These are phyloP conservation scores for Monosporozyma siamensis DNA, from an alignment of 805 yeast species.

Conservation along the genomic window DNA sequence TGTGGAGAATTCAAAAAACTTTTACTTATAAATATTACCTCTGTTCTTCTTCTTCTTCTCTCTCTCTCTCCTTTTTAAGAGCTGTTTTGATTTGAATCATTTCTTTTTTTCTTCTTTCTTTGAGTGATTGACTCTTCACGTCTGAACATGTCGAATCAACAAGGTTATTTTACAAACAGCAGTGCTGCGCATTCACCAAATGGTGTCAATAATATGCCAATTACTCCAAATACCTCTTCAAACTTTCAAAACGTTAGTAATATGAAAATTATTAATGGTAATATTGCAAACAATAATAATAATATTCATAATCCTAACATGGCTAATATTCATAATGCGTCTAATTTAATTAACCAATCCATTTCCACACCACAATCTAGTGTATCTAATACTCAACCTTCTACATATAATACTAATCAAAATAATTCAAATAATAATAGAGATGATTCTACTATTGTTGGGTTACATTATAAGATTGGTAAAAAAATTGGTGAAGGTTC, in stretches of 20 bases:
- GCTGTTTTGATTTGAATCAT: too few species aligned
- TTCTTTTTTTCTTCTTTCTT: too few species aligned
- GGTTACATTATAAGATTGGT: slow-evolving; percentile 93
- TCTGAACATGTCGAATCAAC: neutral
- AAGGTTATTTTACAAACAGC: slow-evolving; percentile 3
- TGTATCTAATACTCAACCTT: slow-evolving; percentile 1
- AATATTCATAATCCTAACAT: slow-evolving; percentile 1
- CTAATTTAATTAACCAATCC: neutral
- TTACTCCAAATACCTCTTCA: slow-evolving; percentile 7
- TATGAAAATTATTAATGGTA: slow-evolving; percentile 13
- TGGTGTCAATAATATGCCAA: neutral
- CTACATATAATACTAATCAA: neutral
- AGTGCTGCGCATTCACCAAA: neutral
- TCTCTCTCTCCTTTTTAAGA: too few species aligned
- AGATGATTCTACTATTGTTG: slow-evolving; percentile 42
- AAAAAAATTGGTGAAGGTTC: slow-evolving; percentile 98
- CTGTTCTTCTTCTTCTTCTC: too few species aligned
- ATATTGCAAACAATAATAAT: slow-evolving; percentile 4
- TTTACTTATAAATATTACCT: too few species aligned
- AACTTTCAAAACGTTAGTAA: slow-evolving; percentile 7
- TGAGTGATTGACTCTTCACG: neutral
- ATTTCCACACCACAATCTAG: slow-evolving; percentile 4
- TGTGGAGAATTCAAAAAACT: too few species aligned
- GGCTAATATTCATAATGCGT: neutral
- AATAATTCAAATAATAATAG: neutral